These are phyloP conservation scores for Capsicum rhomboideum DNA, from an alignment of 257 asterid genomes.

Conservation along the genomic window DNA sequence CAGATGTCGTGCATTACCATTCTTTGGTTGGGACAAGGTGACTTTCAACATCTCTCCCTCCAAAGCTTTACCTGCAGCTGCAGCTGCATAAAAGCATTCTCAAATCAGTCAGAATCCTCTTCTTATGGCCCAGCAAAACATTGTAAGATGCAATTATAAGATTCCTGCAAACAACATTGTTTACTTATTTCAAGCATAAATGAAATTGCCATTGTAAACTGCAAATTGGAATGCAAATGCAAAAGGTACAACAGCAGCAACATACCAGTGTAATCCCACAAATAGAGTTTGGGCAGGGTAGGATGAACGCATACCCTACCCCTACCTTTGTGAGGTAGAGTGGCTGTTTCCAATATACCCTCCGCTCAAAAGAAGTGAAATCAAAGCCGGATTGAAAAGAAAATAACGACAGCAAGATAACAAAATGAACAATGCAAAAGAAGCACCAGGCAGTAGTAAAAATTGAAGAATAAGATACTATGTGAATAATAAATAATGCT, in stretches of 20 bases:
- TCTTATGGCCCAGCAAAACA: neutral
- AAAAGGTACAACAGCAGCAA: neutral
- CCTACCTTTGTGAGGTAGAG: neutral
- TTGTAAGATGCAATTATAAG: neutral
- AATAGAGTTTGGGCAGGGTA: too few relatives aligned
- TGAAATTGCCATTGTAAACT: neutral
- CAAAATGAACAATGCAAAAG: neutral
- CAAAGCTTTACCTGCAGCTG: conserved; percentile 44
- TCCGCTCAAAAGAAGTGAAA: neutral
- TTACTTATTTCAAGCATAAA: neutral
- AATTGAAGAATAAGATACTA: too few relatives aligned
- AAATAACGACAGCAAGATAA: neutral
- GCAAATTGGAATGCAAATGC: neutral
- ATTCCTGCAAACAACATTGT: too few relatives aligned
- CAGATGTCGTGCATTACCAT: conserved; percentile 71
- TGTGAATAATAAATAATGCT: neutral
- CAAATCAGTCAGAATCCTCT: neutral
- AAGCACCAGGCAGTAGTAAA: neutral
- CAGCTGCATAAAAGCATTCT: conserved; percentile 25
- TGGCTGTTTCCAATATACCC: neutral
- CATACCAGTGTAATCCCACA: too few relatives aligned
- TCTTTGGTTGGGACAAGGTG: conserved; percentile 68
- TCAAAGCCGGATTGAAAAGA: neutral
- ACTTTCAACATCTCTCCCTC: conserved; percentile 81
- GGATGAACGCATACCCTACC: neutral